A percentile compares a stretch with the other conserved stretches of the same genome.
These are phyloP conservation scores for Tricholomella constricta DNA, from an alignment of 768 basidiomycete genomes.

Conservation along the genomic window DNA sequence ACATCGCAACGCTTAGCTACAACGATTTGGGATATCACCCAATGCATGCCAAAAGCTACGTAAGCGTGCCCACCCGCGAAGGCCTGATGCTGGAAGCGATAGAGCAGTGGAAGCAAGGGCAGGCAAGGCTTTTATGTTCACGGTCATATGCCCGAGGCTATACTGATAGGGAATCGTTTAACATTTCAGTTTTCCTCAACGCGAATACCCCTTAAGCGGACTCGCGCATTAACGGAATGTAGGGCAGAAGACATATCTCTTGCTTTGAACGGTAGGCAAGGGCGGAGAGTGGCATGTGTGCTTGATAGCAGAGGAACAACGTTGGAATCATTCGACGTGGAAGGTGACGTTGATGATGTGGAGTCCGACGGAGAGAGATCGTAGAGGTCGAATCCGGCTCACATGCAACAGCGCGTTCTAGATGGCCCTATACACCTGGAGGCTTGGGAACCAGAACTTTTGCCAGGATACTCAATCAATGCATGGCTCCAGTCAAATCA, in stretches of 20 bases:
- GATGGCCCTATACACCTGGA: conserved; percentile 30
- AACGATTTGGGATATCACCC: conserved; percentile 59
- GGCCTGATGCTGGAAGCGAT: conserved; percentile 62
- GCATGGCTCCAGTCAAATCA: conserved; percentile 26
- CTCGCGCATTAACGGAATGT: conserved; percentile 56
- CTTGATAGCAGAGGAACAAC: conserved; percentile 62
- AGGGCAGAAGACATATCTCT: conserved; percentile 54
- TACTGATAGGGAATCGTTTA: conserved; percentile 34
- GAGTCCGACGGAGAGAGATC: conserved; percentile 27
- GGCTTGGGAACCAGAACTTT: conserved; percentile 21
- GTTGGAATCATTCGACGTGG: conserved; percentile 79
- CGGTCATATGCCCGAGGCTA: conserved; percentile 24
- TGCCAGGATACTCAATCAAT: conserved; percentile 21
- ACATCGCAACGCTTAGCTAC: conserved; percentile 67
- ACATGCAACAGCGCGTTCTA: conserved; percentile 21
- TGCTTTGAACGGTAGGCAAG: conserved; percentile 73
- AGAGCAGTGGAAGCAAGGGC: conserved; percentile 58
- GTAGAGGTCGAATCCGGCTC: conserved; percentile 9
- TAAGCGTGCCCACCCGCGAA: conserved; percentile 59
- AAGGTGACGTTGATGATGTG: conserved; percentile 61
- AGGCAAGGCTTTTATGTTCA: conserved; percentile 50
- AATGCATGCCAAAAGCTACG: conserved; percentile 49
- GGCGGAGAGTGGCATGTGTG: conserved; percentile 76
- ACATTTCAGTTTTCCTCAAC: conserved; percentile 49
- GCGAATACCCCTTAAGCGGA: conserved; percentile 55